Percentiles rank a stretch among this genome's conserved stretches.
These are phyloP conservation scores for Achaetomium macrosporum DNA, from an alignment of 2,329 filamentous ascomycete genomes.

Conservation along the genomic window DNA sequence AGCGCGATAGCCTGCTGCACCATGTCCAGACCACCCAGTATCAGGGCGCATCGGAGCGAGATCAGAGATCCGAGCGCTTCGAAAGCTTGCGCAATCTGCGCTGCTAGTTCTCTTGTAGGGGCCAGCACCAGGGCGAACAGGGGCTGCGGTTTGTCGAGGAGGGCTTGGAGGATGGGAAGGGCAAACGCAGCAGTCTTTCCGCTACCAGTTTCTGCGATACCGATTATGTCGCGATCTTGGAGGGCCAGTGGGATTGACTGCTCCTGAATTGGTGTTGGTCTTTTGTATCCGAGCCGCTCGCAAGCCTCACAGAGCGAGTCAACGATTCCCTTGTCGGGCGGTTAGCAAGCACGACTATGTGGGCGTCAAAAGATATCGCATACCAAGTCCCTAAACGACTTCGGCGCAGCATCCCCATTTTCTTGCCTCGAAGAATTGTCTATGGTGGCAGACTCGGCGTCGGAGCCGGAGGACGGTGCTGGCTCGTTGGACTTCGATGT, in stretches of 20 bases:
- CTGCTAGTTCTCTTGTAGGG: conserved; percentile 87
- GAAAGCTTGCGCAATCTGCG: conserved; percentile 83
- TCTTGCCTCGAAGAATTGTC: conserved; percentile 24
- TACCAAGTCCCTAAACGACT: conserved; percentile 63
- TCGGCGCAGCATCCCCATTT: conserved; percentile 29
- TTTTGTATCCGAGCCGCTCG: conserved; percentile 71
- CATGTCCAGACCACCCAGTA: conserved; percentile 96
- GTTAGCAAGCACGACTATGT: background rate
- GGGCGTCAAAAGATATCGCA: conserved; percentile 8
- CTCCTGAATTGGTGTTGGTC: conserved; percentile 78
- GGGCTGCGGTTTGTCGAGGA: conserved; percentile 81
- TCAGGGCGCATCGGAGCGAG: conserved; percentile 75
- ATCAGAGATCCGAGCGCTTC: conserved; percentile 85
- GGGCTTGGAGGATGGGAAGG: conserved; percentile 81
- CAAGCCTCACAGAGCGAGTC: conserved; percentile 88
- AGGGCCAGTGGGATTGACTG: conserved; percentile 50
- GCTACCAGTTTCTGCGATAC: conserved; percentile 88
- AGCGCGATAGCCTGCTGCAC: conserved; percentile 84
- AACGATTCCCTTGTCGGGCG: conserved; percentile 61
- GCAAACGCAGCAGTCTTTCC: conserved; percentile 97
- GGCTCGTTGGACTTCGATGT: conserved; percentile 13
- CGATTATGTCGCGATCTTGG: conserved; percentile 79
- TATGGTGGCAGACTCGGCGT: conserved; percentile 23
- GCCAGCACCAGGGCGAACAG: conserved; percentile 87
- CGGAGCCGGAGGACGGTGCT: conserved; percentile 15